phyloP scores from a whole-genome alignment of 1,139 yeast species.

The Saccharomyces uvarum region DNA sequence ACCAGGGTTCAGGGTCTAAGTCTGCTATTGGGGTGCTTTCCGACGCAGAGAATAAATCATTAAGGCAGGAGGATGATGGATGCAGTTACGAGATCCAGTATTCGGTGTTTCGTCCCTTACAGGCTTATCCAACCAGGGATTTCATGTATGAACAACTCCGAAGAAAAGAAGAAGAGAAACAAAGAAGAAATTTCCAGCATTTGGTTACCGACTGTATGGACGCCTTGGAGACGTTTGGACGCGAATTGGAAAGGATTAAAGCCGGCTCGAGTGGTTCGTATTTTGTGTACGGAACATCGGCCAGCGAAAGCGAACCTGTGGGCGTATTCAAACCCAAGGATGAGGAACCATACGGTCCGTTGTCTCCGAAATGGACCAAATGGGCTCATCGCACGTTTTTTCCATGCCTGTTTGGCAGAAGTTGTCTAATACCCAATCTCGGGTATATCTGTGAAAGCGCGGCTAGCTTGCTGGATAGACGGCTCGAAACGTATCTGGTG shows the following conservation, averaged over 20 bases:
- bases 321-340: constrained; percentile 76
- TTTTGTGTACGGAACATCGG: constrained; percentile 41
- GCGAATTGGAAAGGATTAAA: constrained; percentile 47
- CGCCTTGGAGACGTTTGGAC: constrained; percentile 37
- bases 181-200: constrained; percentile 14
- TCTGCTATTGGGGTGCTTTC: constrained; percentile 1
- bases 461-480: constrained; percentile 57
- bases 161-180: not conserved
- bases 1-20: not conserved
- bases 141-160: not conserved
- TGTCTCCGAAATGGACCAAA: constrained; percentile 74
- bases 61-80: not conserved
- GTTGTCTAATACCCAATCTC: constrained; percentile 63
- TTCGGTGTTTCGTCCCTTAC: constrained; percentile 44
- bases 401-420: constrained; percentile 71
- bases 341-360: constrained; percentile 75
- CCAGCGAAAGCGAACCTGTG: constrained; percentile 21
- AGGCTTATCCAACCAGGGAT: constrained; percentile 13
- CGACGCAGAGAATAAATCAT: not conserved
- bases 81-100: constrained; percentile 38
- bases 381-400: constrained; percentile 71
- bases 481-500: constrained; percentile 51
- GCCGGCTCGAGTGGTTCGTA: constrained; percentile 71
- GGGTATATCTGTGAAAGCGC: constrained; percentile 72
- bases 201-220: constrained; percentile 35